A percentile compares a stretch with the other conserved stretches of the same genome.
Conservation (phyloP, 1,139 yeast species). For the Yueomyces sp. region DNA sequence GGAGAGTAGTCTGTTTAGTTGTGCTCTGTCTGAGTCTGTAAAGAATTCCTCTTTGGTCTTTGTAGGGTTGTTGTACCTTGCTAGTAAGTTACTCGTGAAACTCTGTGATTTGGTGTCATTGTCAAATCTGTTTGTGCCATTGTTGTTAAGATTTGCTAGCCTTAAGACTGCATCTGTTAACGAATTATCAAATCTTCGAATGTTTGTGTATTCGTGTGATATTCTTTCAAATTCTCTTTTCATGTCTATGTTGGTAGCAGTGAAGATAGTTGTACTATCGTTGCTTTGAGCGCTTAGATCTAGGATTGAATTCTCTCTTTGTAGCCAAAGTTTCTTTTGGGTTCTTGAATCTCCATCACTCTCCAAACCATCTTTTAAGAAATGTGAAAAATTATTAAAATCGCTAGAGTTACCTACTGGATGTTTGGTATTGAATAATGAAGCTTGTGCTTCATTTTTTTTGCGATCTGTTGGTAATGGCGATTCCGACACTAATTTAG, state of each 20-base stretch:
- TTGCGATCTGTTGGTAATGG: not conserved
- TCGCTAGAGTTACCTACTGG: not conserved
- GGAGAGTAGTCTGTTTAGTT: conserved; percentile 14
- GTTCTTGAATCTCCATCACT: conserved; percentile 52
- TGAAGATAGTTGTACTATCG: conserved; percentile 21
- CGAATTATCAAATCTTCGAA: conserved; percentile 59
- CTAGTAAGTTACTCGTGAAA: conserved; percentile 3
- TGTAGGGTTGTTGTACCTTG: conserved; percentile 4
- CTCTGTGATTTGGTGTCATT: conserved; percentile 2
- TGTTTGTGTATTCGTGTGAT: conserved; percentile 60
- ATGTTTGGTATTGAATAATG: conserved; percentile 3
- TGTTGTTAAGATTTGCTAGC: conserved; percentile 13
- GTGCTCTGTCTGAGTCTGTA: conserved; percentile 11
- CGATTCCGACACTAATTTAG: too few species aligned
- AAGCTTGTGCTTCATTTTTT: not conserved
- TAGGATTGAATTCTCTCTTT: conserved; percentile 59
- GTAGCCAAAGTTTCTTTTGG: conserved; percentile 74
- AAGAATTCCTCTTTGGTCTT: conserved; percentile 12
- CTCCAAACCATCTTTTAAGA: conserved; percentile 25
- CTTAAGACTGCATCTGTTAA: conserved; percentile 49
- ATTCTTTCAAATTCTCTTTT: conserved; percentile 67
- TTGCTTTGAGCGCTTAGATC: conserved; percentile 33
- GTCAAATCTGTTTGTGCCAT: conserved; percentile 6
- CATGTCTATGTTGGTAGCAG: conserved; percentile 46
- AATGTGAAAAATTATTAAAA: conserved; percentile 26